Base-by-base conservation (phyloP, 495 filamentous ascomycete genomes). In the Bombardia bombarda region DNA sequence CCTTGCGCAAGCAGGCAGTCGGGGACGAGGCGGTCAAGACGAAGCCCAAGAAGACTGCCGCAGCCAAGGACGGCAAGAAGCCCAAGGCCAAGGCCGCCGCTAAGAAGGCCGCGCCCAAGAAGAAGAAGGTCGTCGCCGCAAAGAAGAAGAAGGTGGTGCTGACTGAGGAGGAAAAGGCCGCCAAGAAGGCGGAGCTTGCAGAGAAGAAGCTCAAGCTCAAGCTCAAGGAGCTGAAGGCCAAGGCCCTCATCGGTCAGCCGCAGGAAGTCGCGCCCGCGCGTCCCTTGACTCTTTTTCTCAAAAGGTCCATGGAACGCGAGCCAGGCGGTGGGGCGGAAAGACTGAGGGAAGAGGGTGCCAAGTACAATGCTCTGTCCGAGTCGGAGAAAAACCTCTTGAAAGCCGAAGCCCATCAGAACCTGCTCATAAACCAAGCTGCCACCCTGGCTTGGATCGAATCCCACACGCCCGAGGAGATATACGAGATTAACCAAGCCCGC, bases 401-500 rank as follows among this genome's bases (percentile, higher is more conserved):
- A 73, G 74, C 59, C 61, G 52, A 70, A 23, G 77, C 72, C 26
- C 62, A 62, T 21, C 47, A 73, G 43, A 77, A 74, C 51, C 69
- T 57, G 26, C 53, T 67, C 17, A 52, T 55, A 7, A 74, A 73
- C 40, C 46, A 54, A 3, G 66, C 68, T 16, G 56, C 60, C 0
- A 73, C 74, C 48, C 66, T 70, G 23, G 50, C 68, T 21, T 93
- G 82, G 82, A 50, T 90, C 22, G 56, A 74, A 22, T 63, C 58
- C 4, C 62, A 83, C 52, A 71, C 79, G 5, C 71, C 74, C 2
- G 46, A 63, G 4, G 58, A 79, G 46, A 84, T 89, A 40, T 50
- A 62, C 30, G 47, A 64, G 2, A 85, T 86, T 43, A 90, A 87
- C 59, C 35, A 4, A 1, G 86, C 86, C 16, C 82, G 87, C 31